Evolutionary conservation across 2,329 filamentous ascomycete species (phyloP).

Genomic region (Coleophoma crateriformis): DNA sequence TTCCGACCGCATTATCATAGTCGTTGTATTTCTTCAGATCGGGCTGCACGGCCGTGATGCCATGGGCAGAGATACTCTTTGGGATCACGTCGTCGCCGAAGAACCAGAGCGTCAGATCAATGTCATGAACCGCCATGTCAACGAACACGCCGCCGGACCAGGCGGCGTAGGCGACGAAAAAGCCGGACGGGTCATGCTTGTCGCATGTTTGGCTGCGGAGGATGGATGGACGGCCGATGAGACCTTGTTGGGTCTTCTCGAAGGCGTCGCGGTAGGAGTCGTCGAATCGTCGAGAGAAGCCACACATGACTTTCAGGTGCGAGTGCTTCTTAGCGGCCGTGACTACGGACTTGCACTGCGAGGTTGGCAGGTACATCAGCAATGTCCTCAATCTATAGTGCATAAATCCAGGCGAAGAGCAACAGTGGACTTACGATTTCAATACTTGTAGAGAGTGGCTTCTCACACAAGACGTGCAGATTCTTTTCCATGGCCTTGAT

Average conservation of each 20-base stretch:
- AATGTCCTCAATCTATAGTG: background rate
- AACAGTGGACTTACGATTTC: conserved; percentile 42
- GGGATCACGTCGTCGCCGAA: conserved; percentile 48
- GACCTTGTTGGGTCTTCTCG: conserved; percentile 39
- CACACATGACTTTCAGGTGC: conserved; percentile 58
- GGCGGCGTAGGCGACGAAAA: conserved; percentile 61
- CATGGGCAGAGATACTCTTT: conserved; percentile 50
- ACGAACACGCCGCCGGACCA: conserved; percentile 64
- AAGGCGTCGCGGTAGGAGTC: conserved; percentile 55
- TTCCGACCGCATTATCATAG: conserved; percentile 55
- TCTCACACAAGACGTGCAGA: conserved; percentile 53
- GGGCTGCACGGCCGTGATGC: conserved; percentile 52
- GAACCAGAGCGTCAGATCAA: conserved; percentile 59
- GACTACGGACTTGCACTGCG: conserved; percentile 52
- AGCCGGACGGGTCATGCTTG: conserved; percentile 56
- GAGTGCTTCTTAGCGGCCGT: conserved; percentile 47
- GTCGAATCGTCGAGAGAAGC: conserved; percentile 62
- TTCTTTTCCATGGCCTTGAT: conserved; percentile 48
- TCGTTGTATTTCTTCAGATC: conserved; percentile 50
- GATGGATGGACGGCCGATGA: conserved; percentile 53
- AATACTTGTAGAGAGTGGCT: conserved; percentile 51
- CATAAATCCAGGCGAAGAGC: background rate
- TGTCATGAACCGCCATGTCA: conserved; percentile 65
- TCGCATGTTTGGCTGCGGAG: conserved; percentile 63
- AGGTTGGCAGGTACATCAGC: background rate